Evolutionary conservation across 345 rosid genomes (phyloP).

Genomic region (Rhizophora mangle): DNA sequence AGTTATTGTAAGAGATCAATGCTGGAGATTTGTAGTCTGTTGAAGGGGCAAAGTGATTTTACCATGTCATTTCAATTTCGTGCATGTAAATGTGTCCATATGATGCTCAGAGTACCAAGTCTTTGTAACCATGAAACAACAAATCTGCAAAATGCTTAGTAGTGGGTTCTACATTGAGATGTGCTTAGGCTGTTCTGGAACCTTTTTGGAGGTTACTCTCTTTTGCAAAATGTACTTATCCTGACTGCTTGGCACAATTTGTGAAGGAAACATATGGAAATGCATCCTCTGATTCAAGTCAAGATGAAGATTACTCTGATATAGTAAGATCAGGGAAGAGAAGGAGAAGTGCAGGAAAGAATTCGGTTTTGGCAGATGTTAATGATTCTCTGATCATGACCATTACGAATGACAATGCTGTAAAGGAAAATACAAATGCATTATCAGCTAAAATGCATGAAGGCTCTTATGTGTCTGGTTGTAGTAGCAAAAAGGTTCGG

Average conservation of each 20-base stretch:
- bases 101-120: neutral
- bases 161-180: no score
- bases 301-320: slow-evolving; percentile 64
- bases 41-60: neutral
- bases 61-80: no score
- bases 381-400: slow-evolving; percentile 11
- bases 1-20: neutral
- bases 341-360: slow-evolving; percentile 31
- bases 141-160: no score
- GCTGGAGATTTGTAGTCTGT: neutral
- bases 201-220: neutral
- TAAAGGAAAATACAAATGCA: slow-evolving; percentile 18
- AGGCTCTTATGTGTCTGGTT: slow-evolving; percentile 27
- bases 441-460: slow-evolving; percentile 18
- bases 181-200: no score
- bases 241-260: slow-evolving; percentile 19
- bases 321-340: slow-evolving; percentile 33
- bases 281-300: slow-evolving; percentile 34
- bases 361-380: slow-evolving; percentile 35
- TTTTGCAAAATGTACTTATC: slow-evolving; percentile 16
- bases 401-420: slow-evolving; percentile 25
- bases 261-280: slow-evolving; percentile 72
- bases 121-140: no score
- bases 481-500: slow-evolving; percentile 22
- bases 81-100: neutral